phyloP scores from a whole-genome alignment of 768 basidiomycete species.

The Tylopilus subfusipes region DNA sequence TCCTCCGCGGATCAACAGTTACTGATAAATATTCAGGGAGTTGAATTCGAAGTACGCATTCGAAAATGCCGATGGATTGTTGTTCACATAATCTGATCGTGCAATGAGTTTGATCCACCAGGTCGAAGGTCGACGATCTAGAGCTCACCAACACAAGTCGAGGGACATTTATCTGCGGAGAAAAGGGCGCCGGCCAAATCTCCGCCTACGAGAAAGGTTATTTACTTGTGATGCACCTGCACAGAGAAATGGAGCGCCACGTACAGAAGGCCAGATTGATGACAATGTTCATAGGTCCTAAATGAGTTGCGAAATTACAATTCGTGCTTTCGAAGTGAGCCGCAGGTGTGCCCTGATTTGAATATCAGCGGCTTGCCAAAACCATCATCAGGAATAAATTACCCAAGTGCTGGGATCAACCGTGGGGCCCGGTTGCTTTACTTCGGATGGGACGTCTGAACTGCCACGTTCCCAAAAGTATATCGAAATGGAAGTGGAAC shows the following conservation, averaged over 20 bases:
- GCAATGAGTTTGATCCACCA: constrained; percentile 26
- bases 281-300: constrained; percentile 20
- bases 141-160: constrained; percentile 25
- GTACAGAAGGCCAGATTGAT: constrained; percentile 22
- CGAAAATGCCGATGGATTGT: constrained; percentile 4
- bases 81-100: constrained; percentile 26
- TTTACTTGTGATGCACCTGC: not conserved
- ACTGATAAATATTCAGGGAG: constrained; percentile 20
- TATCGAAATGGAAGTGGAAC: constrained; percentile 29
- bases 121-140: not conserved
- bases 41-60: constrained; percentile 26
- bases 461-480: constrained; percentile 42
- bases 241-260: not conserved
- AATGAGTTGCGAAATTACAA: constrained; percentile 15
- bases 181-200: constrained; percentile 28
- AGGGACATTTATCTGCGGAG: constrained; percentile 23
- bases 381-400: not conserved
- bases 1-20: not conserved
- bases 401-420: constrained; percentile 28
- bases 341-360: constrained; percentile 11
- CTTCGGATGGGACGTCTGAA: constrained; percentile 33
- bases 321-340: constrained; percentile 14
- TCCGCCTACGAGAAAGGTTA: constrained; percentile 18
- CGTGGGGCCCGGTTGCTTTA: constrained; percentile 21
- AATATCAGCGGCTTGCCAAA: not conserved